Evolutionary conservation across 306 rosid species (phyloP).

Genomic region (Senna siamea): DNA sequence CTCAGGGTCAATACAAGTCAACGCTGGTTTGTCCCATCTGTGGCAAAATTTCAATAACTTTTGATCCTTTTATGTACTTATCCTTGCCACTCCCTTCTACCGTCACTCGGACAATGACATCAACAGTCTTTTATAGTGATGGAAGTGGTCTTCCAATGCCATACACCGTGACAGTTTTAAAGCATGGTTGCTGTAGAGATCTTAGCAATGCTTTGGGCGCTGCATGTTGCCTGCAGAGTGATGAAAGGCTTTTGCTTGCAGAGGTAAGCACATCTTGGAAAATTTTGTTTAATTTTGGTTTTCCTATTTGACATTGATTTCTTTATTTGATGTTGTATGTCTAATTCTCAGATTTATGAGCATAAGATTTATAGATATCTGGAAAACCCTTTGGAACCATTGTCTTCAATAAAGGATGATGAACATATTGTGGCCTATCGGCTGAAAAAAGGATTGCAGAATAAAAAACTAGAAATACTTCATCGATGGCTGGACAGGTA

Average conservation of each 20-base stretch:
- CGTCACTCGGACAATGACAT: slow-evolving; percentile 76
- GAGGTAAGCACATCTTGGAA: slow-evolving; percentile 61
- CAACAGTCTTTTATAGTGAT: slow-evolving; percentile 81
- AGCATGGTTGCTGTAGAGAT: slow-evolving; percentile 77
- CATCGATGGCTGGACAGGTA: slow-evolving; percentile 82
- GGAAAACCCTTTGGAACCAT: slow-evolving; percentile 65
- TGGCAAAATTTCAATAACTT: slow-evolving; percentile 90
- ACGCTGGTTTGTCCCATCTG: slow-evolving; percentile 95
- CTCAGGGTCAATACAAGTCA: slow-evolving; percentile 98
- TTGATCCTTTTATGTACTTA: slow-evolving; percentile 98
- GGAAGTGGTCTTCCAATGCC: slow-evolving; percentile 96
- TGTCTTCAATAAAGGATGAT: slow-evolving; percentile 84
- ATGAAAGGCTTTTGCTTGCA: slow-evolving; percentile 90
- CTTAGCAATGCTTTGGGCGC: slow-evolving; percentile 66
- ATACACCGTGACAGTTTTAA: slow-evolving; percentile 67
- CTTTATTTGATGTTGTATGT: slow-evolving; percentile 35
- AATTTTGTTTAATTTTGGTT: slow-evolving; percentile 12
- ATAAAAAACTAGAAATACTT: slow-evolving; percentile 74
- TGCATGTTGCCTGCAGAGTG: slow-evolving; percentile 89
- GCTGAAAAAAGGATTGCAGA: slow-evolving; percentile 57
- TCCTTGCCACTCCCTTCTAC: slow-evolving; percentile 96
- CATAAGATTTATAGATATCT: slow-evolving; percentile 75
- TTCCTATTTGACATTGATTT: slow-evolving; percentile 26
- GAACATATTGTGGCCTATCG: slow-evolving; percentile 91
- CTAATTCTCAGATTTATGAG: slow-evolving; percentile 68